A percentile compares a stretch with the other conserved stretches of the same genome.
Conservation (phyloP, 2,329 filamentous ascomycete species). For the Ilyonectria sp. region DNA sequence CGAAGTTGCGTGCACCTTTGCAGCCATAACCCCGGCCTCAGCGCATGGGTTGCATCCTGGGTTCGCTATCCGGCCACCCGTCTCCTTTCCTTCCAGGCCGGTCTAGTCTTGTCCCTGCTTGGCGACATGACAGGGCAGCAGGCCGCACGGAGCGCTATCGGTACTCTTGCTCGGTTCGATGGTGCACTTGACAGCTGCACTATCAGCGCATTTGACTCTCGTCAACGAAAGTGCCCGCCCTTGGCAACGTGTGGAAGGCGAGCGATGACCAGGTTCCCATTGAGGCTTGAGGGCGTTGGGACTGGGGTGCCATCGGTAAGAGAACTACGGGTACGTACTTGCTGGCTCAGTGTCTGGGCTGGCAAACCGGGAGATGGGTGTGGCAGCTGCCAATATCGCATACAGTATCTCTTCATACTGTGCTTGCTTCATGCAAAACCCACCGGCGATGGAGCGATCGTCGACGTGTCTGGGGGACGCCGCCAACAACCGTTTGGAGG, state of each 20-base stretch:
- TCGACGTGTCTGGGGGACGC: conserved; percentile 7
- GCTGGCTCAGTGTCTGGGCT: neutral
- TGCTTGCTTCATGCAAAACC: conserved; percentile 2
- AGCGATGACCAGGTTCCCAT: neutral
- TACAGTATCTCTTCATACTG: neutral
- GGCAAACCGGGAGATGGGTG: neutral
- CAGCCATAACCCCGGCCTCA: conserved; percentile 21
- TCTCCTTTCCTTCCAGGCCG: conserved; percentile 11
- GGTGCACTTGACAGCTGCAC: conserved; percentile 26
- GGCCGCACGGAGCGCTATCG: conserved; percentile 32
- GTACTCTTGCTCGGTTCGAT: conserved; percentile 25
- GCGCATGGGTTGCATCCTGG: conserved; percentile 26
- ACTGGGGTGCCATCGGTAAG: neutral
- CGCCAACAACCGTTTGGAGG: conserved; percentile 34
- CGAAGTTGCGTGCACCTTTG: conserved; percentile 15
- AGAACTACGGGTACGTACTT: neutral
- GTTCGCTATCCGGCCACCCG: conserved; percentile 20
- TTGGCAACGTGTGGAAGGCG: neutral
- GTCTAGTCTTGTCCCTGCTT: conserved; percentile 27
- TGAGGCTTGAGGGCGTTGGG: neutral
- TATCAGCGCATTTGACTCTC: conserved; percentile 13
- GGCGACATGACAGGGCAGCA: conserved; percentile 23
- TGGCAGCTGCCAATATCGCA: neutral
- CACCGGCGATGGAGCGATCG: conserved; percentile 2
- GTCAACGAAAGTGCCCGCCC: neutral